These are phyloP conservation scores for Crucibulum laeve DNA, from an alignment of 768 basidiomycete species.

Conservation along the genomic window DNA sequence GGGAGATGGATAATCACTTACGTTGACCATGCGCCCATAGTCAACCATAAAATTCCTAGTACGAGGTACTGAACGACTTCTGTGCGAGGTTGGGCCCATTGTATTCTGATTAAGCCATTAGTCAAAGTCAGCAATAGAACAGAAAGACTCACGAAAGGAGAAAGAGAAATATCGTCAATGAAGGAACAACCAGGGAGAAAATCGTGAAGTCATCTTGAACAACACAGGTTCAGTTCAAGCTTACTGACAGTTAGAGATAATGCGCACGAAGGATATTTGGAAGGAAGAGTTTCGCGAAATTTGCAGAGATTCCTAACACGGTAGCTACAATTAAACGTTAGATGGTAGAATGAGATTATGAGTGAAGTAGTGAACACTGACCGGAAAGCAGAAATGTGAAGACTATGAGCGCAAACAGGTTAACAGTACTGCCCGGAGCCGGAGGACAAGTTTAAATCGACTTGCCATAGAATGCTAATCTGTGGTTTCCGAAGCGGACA, in stretches of 20 bases:
- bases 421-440: not conserved
- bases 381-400: slow-evolving; percentile 41
- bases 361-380: slow-evolving; percentile 10
- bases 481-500: slow-evolving; percentile 53
- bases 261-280: slow-evolving; percentile 59
- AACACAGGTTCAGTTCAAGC: not conserved
- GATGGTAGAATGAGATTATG: slow-evolving; percentile 1
- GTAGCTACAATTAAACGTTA: slow-evolving; percentile 25
- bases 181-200: slow-evolving; percentile 62
- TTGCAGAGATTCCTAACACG: slow-evolving; percentile 65
- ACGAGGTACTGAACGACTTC: slow-evolving; percentile 55
- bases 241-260: not conserved
- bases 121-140: not conserved
- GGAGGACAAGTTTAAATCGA: slow-evolving; percentile 7
- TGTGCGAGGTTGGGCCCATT: slow-evolving; percentile 65
- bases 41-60: slow-evolving; percentile 63
- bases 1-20: slow-evolving; percentile 25
- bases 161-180: slow-evolving; percentile 60
- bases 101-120: slow-evolving; percentile 40
- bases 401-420: slow-evolving; percentile 23
- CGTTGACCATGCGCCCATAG: slow-evolving; percentile 74
- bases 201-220: slow-evolving; percentile 65
- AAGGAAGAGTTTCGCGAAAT: slow-evolving; percentile 66
- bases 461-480: slow-evolving; percentile 50
- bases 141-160: slow-evolving; percentile 45